These are phyloP conservation scores for Mycena venus DNA, from an alignment of 768 basidiomycete species.

Conservation along the genomic window DNA sequence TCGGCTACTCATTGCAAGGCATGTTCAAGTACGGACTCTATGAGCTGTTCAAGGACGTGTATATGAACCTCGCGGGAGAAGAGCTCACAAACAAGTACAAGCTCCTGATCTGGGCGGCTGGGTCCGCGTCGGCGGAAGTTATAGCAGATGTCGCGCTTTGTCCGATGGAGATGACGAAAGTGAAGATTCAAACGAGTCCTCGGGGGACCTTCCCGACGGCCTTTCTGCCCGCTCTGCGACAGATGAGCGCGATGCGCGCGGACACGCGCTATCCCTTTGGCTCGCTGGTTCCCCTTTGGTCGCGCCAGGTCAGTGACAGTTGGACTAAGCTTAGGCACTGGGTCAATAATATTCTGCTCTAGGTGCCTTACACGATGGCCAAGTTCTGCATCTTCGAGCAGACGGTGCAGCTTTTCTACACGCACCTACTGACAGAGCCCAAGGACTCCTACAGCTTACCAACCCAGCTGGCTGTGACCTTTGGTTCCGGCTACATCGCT, in stretches of 20 bases:
- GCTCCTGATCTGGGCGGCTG: conserved; percentile 92
- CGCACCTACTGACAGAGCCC: conserved; percentile 83
- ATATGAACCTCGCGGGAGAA: conserved; percentile 92
- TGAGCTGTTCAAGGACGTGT: conserved; percentile 94
- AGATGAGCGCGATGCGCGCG: background rate
- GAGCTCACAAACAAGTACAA: conserved; percentile 85
- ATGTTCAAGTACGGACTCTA: conserved; percentile 99
- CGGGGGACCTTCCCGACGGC: background rate
- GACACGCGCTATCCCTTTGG: conserved; percentile 1
- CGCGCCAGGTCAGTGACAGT: background rate
- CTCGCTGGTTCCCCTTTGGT: background rate
- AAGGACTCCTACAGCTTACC: conserved; percentile 84
- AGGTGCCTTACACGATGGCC: conserved; percentile 99
- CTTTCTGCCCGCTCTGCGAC: background rate
- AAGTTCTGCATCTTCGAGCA: conserved; percentile 97
- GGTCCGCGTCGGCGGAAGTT: conserved; percentile 94
- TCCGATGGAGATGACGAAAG: conserved; percentile 94
- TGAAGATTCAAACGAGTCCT: conserved; percentile 79
- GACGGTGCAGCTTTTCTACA: conserved; percentile 88
- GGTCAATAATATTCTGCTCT: background rate
- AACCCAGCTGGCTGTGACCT: conserved; percentile 90
- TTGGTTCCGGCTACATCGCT: conserved; percentile 91
- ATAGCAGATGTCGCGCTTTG: conserved; percentile 97
- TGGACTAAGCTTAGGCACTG: background rate
- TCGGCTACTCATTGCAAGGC: conserved; percentile 96